Conservation (phyloP, 371 early-diverging fungal genomes). For the Actinomortierella wolfii region DNA sequence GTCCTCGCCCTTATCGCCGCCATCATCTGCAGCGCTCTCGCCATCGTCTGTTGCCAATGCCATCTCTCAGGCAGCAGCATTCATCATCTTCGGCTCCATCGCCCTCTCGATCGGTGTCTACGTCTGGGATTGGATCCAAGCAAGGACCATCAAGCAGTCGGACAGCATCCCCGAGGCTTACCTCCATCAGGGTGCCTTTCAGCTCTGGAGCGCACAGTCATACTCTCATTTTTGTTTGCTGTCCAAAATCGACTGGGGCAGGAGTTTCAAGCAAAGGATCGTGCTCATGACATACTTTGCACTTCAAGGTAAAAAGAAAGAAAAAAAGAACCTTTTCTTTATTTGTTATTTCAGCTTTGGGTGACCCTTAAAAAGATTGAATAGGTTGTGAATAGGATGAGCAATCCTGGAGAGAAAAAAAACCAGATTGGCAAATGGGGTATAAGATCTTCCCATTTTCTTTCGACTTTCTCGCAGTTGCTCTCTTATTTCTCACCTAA, state of each 20-base stretch:
- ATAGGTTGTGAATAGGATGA: too few relatives aligned
- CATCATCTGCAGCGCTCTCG: constrained; percentile 1
- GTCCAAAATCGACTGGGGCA: constrained; percentile 28
- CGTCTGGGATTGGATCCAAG: constrained; percentile 33
- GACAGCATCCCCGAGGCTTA: constrained; percentile 33
- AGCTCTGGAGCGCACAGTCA: constrained; percentile 30
- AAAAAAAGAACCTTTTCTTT: too few relatives aligned
- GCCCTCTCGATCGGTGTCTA: constrained; percentile 15
- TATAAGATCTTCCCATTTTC: too few relatives aligned
- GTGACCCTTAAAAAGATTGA: too few relatives aligned
- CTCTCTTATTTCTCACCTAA: too few relatives aligned
- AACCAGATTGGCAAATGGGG: too few relatives aligned
- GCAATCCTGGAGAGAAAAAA: too few relatives aligned
- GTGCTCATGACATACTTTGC: constrained; percentile 31
- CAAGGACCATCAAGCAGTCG: constrained; percentile 23
- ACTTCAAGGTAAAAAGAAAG: constrained; percentile 34
- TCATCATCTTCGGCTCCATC: constrained; percentile 18
- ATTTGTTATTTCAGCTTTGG: too few relatives aligned
- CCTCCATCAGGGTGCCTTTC: constrained; percentile 19
- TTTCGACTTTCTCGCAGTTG: too few relatives aligned
- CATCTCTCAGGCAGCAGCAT: background rate
- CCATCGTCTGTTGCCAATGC: background rate
- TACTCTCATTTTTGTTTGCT: constrained; percentile 35
- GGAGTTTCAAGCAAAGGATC: constrained; percentile 16
- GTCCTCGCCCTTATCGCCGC: background rate